Conservation (phyloP, 2,329 filamentous ascomycete genomes). For the Ophiostoma ulmi region DNA sequence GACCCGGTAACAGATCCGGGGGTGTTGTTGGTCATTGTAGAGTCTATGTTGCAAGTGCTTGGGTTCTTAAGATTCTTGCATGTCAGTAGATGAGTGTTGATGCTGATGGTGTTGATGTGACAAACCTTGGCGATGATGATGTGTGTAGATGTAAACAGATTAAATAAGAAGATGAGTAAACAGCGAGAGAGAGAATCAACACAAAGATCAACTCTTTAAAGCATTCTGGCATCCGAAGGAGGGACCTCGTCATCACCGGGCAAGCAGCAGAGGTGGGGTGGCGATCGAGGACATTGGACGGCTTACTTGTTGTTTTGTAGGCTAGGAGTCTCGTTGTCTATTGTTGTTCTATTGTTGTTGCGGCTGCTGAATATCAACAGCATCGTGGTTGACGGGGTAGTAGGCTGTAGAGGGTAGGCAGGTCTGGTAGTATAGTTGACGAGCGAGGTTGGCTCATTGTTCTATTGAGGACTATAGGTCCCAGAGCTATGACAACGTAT, state of each 20-base stretch:
- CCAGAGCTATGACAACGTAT: not conserved
- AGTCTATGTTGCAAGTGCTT: not conserved
- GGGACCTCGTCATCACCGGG: slow-evolving; percentile 17
- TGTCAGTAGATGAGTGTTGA: not conserved
- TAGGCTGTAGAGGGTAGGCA: not conserved
- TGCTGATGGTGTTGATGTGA: not conserved
- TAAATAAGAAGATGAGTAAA: not conserved
- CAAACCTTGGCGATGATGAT: not conserved
- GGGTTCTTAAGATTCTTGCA: not conserved
- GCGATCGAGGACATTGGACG: slow-evolving; percentile 2
- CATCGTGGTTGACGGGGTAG: slow-evolving; percentile 9
- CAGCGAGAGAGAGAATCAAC: not conserved
- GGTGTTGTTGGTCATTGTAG: not conserved
- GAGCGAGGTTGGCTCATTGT: not conserved
- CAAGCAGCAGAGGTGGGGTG: slow-evolving; percentile 7
- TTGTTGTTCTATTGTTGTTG: slow-evolving; percentile 7
- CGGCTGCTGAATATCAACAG: not conserved
- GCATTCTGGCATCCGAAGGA: slow-evolving; percentile 14
- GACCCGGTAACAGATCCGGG: not conserved
- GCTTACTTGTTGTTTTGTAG: not conserved
- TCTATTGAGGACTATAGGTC: not conserved
- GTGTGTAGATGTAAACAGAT: not conserved
- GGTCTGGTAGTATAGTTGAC: not conserved
- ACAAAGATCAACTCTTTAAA: not conserved
- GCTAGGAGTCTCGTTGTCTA: not conserved